Evolutionary conservation across 345 rosid species (phyloP).

Genomic region (Linum tenue): DNA sequence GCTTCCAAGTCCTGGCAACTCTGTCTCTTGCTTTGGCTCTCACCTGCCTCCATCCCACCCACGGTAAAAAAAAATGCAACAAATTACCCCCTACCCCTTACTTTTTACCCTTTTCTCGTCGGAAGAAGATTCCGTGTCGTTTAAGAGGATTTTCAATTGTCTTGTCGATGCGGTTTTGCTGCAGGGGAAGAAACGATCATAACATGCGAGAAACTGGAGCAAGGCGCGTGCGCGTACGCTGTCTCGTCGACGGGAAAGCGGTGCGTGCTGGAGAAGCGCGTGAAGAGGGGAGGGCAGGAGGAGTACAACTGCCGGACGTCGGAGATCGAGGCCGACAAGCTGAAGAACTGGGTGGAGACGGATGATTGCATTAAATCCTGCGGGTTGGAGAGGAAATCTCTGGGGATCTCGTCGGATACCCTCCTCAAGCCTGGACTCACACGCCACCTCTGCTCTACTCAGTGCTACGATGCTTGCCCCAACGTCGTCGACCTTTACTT

Average conservation of each 20-base stretch:
- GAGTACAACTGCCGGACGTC: conserved; percentile 43
- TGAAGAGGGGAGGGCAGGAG: conserved; percentile 49
- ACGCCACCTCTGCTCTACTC: conserved; percentile 53
- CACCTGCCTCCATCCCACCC: neutral
- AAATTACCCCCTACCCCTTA: neutral
- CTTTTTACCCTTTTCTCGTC: no score
- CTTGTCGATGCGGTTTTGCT: no score
- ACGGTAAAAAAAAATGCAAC: no score
- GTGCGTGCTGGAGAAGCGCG: conserved; percentile 60
- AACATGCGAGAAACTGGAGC: conserved; percentile 49
- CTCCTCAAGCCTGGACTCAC: conserved; percentile 60
- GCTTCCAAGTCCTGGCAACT: neutral
- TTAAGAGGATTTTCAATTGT: no score
- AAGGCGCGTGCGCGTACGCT: conserved; percentile 57
- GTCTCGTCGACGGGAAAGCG: conserved; percentile 70
- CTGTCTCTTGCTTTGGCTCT: neutral
- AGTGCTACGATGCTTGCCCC: conserved; percentile 64
- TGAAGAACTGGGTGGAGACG: conserved; percentile 54
- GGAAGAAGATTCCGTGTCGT: no score
- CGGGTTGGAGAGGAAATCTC: conserved; percentile 62
- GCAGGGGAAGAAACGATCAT: conserved; percentile 20
- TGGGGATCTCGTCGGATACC: conserved; percentile 81
- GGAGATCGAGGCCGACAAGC: no score
- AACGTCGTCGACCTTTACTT: conserved; percentile 76
- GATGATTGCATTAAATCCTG: conserved; percentile 59